phyloP scores from a whole-genome alignment of 495 filamentous ascomycete species.

The Tuber microsphaerosporum region DNA sequence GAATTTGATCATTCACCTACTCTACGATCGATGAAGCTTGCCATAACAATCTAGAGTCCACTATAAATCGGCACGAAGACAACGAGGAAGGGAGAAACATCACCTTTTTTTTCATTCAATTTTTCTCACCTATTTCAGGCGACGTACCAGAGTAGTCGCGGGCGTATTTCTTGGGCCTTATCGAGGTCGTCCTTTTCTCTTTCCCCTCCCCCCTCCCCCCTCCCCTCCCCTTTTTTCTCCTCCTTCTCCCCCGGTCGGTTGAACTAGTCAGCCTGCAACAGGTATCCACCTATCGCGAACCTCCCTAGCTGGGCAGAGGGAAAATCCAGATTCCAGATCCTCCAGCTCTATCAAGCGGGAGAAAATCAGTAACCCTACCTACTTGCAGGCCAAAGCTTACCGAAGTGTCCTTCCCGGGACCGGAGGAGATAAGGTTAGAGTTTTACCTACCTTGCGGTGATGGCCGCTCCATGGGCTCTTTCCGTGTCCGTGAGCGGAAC shows the following conservation, averaged over 20 bases:
- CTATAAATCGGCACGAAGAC: background rate
- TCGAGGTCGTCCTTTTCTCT: background rate
- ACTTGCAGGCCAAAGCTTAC: background rate
- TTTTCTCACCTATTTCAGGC: background rate
- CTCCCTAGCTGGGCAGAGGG: no score
- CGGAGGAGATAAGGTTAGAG: background rate
- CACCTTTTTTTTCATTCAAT: background rate
- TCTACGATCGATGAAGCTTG: background rate
- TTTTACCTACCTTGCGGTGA: no score
- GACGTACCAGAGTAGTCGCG: background rate
- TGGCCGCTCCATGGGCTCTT: no score
- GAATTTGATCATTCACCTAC: background rate
- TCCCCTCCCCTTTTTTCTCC: background rate
- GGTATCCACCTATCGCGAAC: no score
- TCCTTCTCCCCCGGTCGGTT: background rate
- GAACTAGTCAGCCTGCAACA: background rate
- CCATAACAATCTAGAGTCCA: background rate
- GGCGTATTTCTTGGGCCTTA: background rate
- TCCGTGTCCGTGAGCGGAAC: no score
- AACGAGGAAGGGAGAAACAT: background rate
- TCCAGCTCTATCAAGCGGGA: background rate
- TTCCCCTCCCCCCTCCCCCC: background rate
- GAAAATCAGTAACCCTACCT: background rate
- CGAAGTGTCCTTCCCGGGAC: background rate
- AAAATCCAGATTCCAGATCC: no score